Evolutionary conservation across 1,284 basidiomycete genomes (phyloP).

Genomic region (Phylloporus gajari): DNA sequence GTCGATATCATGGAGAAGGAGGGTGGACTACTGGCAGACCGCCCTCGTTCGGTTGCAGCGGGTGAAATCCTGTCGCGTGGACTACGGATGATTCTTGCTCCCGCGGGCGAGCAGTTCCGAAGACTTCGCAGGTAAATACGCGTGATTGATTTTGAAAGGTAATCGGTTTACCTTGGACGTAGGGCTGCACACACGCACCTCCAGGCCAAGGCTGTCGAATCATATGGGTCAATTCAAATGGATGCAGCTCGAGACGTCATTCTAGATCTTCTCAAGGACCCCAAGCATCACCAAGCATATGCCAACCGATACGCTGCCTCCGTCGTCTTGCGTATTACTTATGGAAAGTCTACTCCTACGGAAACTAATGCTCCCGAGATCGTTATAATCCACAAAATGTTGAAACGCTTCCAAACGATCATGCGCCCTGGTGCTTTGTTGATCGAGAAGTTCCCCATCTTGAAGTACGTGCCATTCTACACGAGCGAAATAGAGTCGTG

Average conservation of each 20-base stretch:
- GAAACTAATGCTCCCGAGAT: constrained; percentile 56
- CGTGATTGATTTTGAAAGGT: neutral
- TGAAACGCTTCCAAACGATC: constrained; percentile 49
- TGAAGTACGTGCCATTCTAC: constrained; percentile 54
- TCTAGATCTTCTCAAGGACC: constrained; percentile 51
- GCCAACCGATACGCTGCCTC: constrained; percentile 56
- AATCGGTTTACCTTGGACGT: neutral
- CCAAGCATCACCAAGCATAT: constrained; percentile 51
- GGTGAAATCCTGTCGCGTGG: constrained; percentile 44
- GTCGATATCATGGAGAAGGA: constrained; percentile 54
- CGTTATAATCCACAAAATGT: constrained; percentile 47
- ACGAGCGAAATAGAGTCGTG: constrained; percentile 45
- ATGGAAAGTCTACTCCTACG: constrained; percentile 58
- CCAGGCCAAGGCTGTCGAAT: constrained; percentile 48
- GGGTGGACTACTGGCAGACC: constrained; percentile 44
- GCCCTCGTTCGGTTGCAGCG: constrained; percentile 45
- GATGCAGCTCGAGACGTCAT: constrained; percentile 50
- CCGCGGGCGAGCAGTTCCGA: constrained; percentile 47
- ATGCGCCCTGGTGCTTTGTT: constrained; percentile 52
- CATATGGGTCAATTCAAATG: constrained; percentile 52
- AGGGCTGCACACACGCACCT: constrained; percentile 53
- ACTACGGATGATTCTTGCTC: constrained; percentile 44
- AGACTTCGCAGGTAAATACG: constrained; percentile 42
- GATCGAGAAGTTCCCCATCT: constrained; percentile 53
- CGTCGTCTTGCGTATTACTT: constrained; percentile 59